Conservation (phyloP, 2,329 filamentous ascomycete genomes). For the Aspergillus niger region DNA sequence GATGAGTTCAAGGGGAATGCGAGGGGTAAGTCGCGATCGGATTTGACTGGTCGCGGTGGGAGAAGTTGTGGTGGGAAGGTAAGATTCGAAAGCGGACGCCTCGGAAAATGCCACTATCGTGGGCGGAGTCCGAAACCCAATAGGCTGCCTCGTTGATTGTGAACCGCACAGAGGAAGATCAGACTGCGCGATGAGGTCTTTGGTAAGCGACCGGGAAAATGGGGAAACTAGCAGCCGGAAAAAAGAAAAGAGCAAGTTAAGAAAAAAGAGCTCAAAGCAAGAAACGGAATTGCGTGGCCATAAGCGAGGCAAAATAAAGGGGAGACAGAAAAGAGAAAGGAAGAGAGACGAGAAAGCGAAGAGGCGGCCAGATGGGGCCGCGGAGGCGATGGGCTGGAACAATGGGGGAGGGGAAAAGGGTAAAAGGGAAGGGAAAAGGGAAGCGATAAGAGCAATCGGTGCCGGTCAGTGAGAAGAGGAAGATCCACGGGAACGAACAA, state of each 20-base stretch:
- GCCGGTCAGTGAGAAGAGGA: background rate
- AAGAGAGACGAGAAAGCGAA: slow-evolving; percentile 3
- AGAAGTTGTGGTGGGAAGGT: slow-evolving; percentile 14
- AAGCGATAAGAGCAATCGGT: slow-evolving; percentile 1
- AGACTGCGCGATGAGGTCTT: slow-evolving; percentile 18
- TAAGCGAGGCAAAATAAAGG: slow-evolving; percentile 22
- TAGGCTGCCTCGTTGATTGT: slow-evolving; percentile 20
- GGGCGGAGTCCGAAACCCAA: slow-evolving; percentile 22
- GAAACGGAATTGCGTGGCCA: slow-evolving; percentile 21
- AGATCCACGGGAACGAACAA: no score
- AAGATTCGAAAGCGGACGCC: slow-evolving; percentile 23
- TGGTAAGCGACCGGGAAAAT: slow-evolving; percentile 18
- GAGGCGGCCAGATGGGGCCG: slow-evolving; percentile 14
- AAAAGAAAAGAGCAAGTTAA: slow-evolving; percentile 5
- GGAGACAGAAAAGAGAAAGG: slow-evolving; percentile 1
- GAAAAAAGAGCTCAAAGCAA: slow-evolving; percentile 7
- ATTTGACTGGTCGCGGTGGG: slow-evolving; percentile 10
- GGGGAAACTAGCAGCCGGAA: background rate
- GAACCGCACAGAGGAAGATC: slow-evolving; percentile 19
- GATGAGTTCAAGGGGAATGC: slow-evolving; percentile 3
- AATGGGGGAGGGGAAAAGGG: slow-evolving; percentile 7
- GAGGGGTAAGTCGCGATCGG: slow-evolving; percentile 15
- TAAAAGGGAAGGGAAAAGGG: background rate
- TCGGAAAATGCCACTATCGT: slow-evolving; percentile 25
- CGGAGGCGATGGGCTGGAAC: slow-evolving; percentile 21